Percentiles rank a stretch among this genome's conserved stretches.
These are phyloP conservation scores for Epichloe aotearoae DNA, from an alignment of 2,329 filamentous ascomycete species.

Conservation along the genomic window DNA sequence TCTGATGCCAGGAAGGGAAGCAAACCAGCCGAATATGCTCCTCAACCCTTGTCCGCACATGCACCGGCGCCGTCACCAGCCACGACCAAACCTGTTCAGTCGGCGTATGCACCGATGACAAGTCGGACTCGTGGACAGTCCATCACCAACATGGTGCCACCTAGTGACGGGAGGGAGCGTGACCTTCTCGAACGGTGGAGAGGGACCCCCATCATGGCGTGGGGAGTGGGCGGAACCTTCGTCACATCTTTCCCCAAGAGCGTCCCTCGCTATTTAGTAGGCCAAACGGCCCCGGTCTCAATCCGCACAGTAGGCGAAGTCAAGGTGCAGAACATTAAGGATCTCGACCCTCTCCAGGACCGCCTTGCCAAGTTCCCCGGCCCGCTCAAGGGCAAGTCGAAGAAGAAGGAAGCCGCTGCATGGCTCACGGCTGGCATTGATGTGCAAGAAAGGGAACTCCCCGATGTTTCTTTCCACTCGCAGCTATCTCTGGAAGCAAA, in stretches of 20 bases:
- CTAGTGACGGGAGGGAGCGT: conserved; percentile 51
- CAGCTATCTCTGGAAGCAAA: conserved; percentile 49
- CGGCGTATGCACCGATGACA: conserved; percentile 18
- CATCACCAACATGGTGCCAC: conserved; percentile 43
- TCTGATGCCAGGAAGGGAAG: conserved; percentile 18
- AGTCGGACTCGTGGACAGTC: conserved; percentile 38
- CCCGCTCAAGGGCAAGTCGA: conserved; percentile 74
- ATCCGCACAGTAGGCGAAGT: conserved; percentile 74
- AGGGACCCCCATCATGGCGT: conserved; percentile 73
- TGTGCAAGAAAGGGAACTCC: conserved; percentile 48
- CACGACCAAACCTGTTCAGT: conserved; percentile 13
- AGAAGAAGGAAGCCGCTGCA: conserved; percentile 81
- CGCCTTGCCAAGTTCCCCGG: conserved; percentile 74
- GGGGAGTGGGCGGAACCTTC: conserved; percentile 75
- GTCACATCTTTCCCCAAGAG: conserved; percentile 81
- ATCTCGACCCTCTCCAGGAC: conserved; percentile 58
- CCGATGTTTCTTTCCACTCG: conserved; percentile 33
- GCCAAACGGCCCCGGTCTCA: conserved; percentile 59
- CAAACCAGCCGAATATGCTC: conserved; percentile 28
- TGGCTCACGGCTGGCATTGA: conserved; percentile 76
- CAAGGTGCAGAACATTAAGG: conserved; percentile 61
- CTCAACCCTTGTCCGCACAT: conserved; percentile 41
- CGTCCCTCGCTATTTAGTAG: conserved; percentile 72
- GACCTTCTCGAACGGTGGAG: conserved; percentile 85
- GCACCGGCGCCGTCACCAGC: conserved; percentile 25